phyloP scores from a whole-genome alignment of 257 asterid species.

The Nicotiana tomentosiformis region DNA sequence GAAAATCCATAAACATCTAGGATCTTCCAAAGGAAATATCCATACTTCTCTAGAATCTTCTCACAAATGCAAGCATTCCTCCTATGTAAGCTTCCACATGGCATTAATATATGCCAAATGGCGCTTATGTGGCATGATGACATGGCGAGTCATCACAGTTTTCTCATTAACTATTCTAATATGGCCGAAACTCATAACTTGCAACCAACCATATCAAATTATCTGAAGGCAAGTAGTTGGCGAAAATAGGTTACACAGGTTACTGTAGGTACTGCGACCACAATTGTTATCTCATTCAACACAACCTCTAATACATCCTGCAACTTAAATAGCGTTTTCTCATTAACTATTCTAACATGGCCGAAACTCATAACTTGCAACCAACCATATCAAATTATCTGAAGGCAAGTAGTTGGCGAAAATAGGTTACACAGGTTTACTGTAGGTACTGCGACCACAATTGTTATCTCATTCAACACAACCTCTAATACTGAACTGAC shows the following conservation, averaged over 20 bases:
- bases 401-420: not conserved
- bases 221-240: not conserved
- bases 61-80: too few relatives aligned
- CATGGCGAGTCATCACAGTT: too few relatives aligned
- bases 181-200: too few relatives aligned
- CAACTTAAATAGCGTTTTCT: too few relatives aligned
- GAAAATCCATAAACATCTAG: too few relatives aligned
- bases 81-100: too few relatives aligned
- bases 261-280: not conserved
- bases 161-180: too few relatives aligned
- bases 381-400: not conserved
- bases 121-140: too few relatives aligned
- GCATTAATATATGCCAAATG: too few relatives aligned
- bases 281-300: not conserved
- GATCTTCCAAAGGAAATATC: too few relatives aligned
- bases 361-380: not conserved
- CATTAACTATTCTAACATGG: too few relatives aligned
- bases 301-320: not conserved
- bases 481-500: not conserved
- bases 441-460: not conserved
- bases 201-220: not conserved
- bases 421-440: not conserved
- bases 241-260: not conserved
- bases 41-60: too few relatives aligned
- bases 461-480: not conserved